Evolutionary conservation across 164 flowering plant genomes (phyloP), one percentile per base, ranked within the genome.

Genomic region (Sedum album): DNA sequence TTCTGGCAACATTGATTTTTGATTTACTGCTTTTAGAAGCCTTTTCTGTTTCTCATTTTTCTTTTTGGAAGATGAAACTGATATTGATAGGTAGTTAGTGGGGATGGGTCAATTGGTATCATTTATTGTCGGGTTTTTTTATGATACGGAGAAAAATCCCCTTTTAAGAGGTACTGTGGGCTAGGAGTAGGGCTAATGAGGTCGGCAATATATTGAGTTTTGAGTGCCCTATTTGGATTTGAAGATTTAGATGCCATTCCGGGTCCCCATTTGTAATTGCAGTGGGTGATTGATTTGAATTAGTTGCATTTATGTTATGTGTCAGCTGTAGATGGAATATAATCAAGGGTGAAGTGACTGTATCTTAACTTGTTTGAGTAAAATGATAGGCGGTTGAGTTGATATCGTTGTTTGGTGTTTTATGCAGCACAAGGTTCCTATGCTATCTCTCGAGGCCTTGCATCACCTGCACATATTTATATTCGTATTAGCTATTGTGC

Each of bases 401-500:
- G 62, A 57, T 57, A 18, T 11, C n/a, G 18, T 21, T 63, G 1
- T 67, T 14, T 30, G 67, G 65, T 65, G 48, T 14, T 42, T 42
- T 42, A 42, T 79, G 68, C 90, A 94, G 98, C 63, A 76, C 25
- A 81, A 86, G 80, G 94, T 79, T 33, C 93, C 91, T 48, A 38
- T 91, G 68, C 60, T 94, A 49, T 89, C 98, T 5, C 36, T 78
- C 18, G 91, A 88, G 77, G 97, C 89, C 70, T 69, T 91, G 68
- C 97, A 94, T 76, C 96, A 94, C 74, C 85, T 93, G 30, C 98
- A 93, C 71, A 89, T 91, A 73, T 93, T 93, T 61, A 91, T 93
- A 74, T 93, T 93, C 66, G 90, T 93, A 44, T 76, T 93, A 64
- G 98, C 98, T 9, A 74, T 88, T 51, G 94, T 85, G 68, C 97